Evolutionary conservation across 2,329 filamentous ascomycete genomes (phyloP).

Genomic region (Calonectria henricotiae): DNA sequence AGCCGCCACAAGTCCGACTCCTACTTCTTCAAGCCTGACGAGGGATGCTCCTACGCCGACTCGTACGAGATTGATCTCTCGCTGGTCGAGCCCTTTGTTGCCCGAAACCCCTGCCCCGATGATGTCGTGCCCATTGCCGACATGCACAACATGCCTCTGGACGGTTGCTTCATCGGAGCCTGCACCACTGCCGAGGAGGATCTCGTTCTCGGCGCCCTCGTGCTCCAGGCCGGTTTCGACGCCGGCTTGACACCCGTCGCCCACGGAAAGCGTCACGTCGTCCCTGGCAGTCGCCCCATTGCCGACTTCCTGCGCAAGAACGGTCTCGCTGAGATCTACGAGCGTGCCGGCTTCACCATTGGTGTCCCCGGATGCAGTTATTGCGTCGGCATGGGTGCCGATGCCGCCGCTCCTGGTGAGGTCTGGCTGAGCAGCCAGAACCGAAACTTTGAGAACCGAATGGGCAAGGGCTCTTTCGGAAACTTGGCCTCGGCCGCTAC

Average conservation of each 20-base stretch:
- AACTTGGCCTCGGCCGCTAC: slow-evolving; percentile 14
- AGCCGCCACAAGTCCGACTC: slow-evolving; percentile 44
- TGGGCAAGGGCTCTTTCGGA: slow-evolving; percentile 54
- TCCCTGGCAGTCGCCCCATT: slow-evolving; percentile 60
- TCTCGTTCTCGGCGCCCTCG: slow-evolving; percentile 60
- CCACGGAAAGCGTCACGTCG: slow-evolving; percentile 59
- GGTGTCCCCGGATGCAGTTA: slow-evolving; percentile 62
- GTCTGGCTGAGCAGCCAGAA: slow-evolving; percentile 64
- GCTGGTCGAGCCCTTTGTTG: slow-evolving; percentile 58
- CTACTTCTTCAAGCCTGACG: slow-evolving; percentile 60
- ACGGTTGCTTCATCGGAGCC: slow-evolving; percentile 64
- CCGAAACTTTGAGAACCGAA: slow-evolving; percentile 63
- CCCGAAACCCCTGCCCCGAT: slow-evolving; percentile 61
- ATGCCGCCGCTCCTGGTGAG: slow-evolving; percentile 59
- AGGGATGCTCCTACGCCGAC: slow-evolving; percentile 57
- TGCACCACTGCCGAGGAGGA: slow-evolving; percentile 65
- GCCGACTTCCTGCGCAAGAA: slow-evolving; percentile 54
- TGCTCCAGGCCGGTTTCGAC: slow-evolving; percentile 59
- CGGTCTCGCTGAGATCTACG: slow-evolving; percentile 58
- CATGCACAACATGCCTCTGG: slow-evolving; percentile 54
- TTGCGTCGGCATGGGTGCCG: slow-evolving; percentile 63
- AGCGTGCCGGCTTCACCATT: slow-evolving; percentile 60
- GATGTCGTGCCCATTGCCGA: slow-evolving; percentile 60
- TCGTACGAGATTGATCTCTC: slow-evolving; percentile 58
- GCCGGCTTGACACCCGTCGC: slow-evolving; percentile 51